Conservation (phyloP, 176 grass and related monocot genomes). For the Saccharum officinarum region DNA sequence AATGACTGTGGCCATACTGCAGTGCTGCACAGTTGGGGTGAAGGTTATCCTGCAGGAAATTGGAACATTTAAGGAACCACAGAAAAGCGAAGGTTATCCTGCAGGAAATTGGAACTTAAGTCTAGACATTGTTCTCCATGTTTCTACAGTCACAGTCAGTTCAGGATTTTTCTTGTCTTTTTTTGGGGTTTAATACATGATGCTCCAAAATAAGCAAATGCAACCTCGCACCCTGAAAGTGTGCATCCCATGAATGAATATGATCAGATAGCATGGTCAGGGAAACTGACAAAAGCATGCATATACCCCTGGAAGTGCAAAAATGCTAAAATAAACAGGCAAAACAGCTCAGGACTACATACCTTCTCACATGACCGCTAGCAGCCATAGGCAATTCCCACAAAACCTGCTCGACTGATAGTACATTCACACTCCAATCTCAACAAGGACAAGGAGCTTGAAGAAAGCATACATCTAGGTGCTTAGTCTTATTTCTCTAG, state of each 20-base stretch:
- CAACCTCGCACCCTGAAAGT: background rate
- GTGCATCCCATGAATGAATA: background rate
- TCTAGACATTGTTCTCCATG: background rate
- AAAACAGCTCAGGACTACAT: background rate
- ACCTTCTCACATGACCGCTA: background rate
- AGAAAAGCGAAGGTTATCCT: conserved; percentile 60
- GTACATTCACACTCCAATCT: background rate
- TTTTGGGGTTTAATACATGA: background rate
- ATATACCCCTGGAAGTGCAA: no score
- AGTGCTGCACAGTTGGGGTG: conserved; percentile 98
- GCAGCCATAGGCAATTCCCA: conserved; percentile 10
- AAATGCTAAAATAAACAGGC: background rate
- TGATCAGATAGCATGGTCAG: background rate
- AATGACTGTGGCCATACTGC: conserved; percentile 96
- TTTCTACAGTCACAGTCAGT: background rate
- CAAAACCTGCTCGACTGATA: background rate
- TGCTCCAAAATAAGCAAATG: background rate
- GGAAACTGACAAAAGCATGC: background rate
- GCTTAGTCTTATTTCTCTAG: background rate
- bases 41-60: conserved; percentile 87
- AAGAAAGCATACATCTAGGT: background rate
- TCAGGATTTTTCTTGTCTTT: no score
- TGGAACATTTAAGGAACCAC: conserved; percentile 19
- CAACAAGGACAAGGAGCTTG: background rate
- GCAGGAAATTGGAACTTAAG: conserved; percentile 41